A percentile compares a stretch with the other conserved stretches of the same genome.
Evolutionary conservation across 2,329 filamentous ascomycete species (phyloP).

Genomic region (Pyricularia grisea): DNA sequence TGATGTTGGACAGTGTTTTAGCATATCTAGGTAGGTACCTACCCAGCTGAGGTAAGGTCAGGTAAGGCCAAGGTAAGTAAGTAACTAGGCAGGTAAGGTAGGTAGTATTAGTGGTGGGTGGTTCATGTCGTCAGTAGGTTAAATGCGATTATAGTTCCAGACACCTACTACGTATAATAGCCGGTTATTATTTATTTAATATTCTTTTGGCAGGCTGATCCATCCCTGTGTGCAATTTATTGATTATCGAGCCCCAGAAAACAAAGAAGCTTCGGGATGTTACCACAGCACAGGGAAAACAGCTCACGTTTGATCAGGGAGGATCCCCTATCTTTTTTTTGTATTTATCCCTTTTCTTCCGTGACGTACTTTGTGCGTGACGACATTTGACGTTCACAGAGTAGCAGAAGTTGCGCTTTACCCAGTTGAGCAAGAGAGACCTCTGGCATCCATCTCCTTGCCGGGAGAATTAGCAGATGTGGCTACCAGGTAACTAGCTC

Average conservation of each 20-base stretch:
- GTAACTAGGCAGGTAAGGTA: background rate
- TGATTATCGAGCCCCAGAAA: background rate
- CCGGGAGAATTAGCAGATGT: no score
- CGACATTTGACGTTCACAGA: background rate
- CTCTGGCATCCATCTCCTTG: background rate
- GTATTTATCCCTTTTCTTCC: background rate
- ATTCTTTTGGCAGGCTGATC: background rate
- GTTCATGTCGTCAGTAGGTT: background rate
- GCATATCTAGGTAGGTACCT: background rate
- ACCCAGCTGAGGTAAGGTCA: no score
- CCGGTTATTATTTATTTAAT: no score
- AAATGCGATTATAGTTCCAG: background rate
- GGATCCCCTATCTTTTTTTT: background rate
- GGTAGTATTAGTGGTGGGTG: background rate
- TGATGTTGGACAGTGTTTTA: background rate
- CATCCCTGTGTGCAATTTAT: background rate
- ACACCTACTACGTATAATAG: background rate
- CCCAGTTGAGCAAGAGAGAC: background rate
- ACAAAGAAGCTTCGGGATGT: background rate
- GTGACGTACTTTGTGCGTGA: background rate
- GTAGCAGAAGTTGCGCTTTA: background rate
- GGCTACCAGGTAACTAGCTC: no score
- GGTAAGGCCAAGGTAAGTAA: no score
- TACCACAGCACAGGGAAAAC: background rate
- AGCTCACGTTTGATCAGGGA: background rate